These are phyloP conservation scores for Rosa multiflora DNA, from an alignment of 306 rosid species.

Conservation along the genomic window DNA sequence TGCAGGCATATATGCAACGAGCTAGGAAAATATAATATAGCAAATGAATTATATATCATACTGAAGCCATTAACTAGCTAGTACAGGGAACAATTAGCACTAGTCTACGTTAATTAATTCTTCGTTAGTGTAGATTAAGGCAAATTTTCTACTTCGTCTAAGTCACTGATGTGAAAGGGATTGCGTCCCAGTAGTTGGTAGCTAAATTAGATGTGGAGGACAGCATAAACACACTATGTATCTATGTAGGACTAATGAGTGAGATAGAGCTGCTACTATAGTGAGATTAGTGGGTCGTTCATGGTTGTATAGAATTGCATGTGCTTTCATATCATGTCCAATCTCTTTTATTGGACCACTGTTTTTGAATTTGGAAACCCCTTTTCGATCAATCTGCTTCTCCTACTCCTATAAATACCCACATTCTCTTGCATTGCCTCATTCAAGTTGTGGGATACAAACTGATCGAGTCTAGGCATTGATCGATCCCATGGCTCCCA, in stretches of 20 bases:
- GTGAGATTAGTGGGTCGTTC: not conserved
- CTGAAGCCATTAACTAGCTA: not conserved
- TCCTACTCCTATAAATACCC: constrained; percentile 33
- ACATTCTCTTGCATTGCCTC: constrained; percentile 16
- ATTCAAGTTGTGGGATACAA: constrained; percentile 22
- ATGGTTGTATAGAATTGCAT: constrained; percentile 13
- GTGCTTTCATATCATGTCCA: constrained; percentile 22
- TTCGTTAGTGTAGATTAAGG: not conserved
- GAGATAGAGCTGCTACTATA: not conserved
- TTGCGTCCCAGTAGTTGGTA: not conserved
- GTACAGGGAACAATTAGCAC: not conserved
- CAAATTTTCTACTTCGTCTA: not conserved
- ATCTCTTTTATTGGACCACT: constrained; percentile 3
- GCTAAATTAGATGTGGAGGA: constrained; percentile 42
- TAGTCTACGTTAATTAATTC: not conserved
- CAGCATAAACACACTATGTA: constrained; percentile 59
- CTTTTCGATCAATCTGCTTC: not conserved
- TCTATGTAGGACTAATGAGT: not conserved
- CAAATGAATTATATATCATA: not conserved
- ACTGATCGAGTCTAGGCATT: not conserved
- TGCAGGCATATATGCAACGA: not conserved
- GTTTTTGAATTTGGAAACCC: constrained; percentile 25
- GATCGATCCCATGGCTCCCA: constrained; percentile 33
- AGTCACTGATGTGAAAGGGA: constrained; percentile 1
- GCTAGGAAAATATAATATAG: not conserved